A percentile compares a stretch with the other conserved stretches of the same genome.
phyloP scores from a whole-genome alignment of 2,329 filamentous ascomycete species.

The Rutstroemia sp. region DNA sequence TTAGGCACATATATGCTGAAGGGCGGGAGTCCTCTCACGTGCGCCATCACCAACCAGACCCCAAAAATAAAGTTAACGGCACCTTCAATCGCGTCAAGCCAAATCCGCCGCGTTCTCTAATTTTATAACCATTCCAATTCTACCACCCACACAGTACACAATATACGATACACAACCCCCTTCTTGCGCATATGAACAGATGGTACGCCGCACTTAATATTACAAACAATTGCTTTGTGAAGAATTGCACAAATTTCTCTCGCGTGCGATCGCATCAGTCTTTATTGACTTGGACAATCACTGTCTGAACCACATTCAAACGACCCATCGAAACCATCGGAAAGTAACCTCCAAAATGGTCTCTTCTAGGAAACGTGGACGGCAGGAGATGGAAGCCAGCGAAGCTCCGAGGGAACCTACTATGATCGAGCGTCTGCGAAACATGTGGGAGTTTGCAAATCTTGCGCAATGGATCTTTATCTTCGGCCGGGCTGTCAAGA shows the following conservation, averaged over 20 bases:
- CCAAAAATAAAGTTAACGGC: no score
- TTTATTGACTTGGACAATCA: constrained; percentile 8
- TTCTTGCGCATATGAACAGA: not conserved
- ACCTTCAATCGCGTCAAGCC: not conserved
- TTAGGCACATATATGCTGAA: no score
- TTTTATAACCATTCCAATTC: not conserved
- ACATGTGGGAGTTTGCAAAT: constrained; percentile 94
- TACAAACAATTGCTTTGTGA: not conserved
- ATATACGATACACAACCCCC: not conserved
- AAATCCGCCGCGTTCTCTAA: not conserved
- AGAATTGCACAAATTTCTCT: not conserved
- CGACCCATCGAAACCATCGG: not conserved
- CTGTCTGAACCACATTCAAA: not conserved
- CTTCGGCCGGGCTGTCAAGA: constrained; percentile 84
- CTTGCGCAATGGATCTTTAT: constrained; percentile 89
- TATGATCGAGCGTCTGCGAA: constrained; percentile 63
- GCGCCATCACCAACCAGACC: no score
- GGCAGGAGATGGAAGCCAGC: constrained; percentile 35
- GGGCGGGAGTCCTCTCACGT: no score
- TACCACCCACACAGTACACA: not conserved
- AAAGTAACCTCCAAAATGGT: constrained; percentile 32
- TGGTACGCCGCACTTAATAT: no score
- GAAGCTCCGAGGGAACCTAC: constrained; percentile 26
- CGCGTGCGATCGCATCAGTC: not conserved
- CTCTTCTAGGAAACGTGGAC: constrained; percentile 41